Evolutionary conservation across 202 grass and related monocot genomes (phyloP), one percentile per base, ranked within the genome.

Genomic region (Bolboschoenoplectus hybrid): DNA sequence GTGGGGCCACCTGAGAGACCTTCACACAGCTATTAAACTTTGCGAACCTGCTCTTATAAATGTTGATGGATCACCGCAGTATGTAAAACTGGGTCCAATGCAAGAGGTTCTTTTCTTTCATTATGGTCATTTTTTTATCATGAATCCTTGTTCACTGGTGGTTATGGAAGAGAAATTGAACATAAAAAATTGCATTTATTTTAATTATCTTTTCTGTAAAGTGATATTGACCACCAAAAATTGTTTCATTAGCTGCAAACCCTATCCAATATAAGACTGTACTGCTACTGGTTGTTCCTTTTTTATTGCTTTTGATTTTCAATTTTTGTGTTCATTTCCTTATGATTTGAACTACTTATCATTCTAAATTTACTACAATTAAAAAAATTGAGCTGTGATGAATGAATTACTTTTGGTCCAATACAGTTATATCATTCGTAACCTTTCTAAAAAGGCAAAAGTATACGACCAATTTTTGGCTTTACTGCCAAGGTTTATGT

Each of bases 61-160:
- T 52, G 88, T 98, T 74, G 82, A 94, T 90, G 87, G 82, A 66
- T 89, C 87, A 53, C 95, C 95, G 6, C 93, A 90, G 83, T 98
- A 95, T 86, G 82, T 98, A 74, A 98, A 98, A 84, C 85, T 98
- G 80, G 95, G 95, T 64, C 53, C 93, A 45, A 93, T 89, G 90
- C 95, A 98, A 91, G 95, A 98, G 91, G 95, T 98, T 89, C 11
- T 87, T 74, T 84, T 17, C 7, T 82, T 67, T 75, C 84, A 19
- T 71, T 26, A 82, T 47, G 14, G 55, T 79, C 86, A 64, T 5
- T 7, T 79, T 79, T 82, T 88, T 38, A 63, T 86, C 76, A 74
- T 7, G 56, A 57, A 64, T 12, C 39, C 67, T 60, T 88, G 49
- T 88, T 80, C 11, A 58, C 67, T 19, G 10, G 35, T 14, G 12